Evolutionary conservation across 2,329 filamentous ascomycete genomes (phyloP).

Genomic region (Colletotrichum graminicola): DNA sequence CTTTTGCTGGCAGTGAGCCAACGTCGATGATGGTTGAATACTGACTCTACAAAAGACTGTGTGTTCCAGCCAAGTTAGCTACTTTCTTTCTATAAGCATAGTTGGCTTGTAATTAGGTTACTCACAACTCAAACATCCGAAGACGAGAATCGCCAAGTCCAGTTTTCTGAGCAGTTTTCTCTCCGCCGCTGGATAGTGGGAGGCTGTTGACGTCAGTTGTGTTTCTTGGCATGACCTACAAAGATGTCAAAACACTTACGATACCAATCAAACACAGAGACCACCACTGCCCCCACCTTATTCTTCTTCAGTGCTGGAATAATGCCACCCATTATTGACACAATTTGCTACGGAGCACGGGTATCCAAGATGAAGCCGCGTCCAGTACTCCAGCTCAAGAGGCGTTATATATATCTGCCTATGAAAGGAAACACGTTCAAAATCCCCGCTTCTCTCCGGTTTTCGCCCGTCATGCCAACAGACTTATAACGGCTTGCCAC

Average conservation of each 20-base stretch:
- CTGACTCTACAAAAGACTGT: constrained; percentile 39
- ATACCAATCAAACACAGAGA: constrained; percentile 49
- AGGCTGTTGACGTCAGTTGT: constrained; percentile 38
- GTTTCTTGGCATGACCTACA: not conserved
- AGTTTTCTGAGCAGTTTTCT: constrained; percentile 46
- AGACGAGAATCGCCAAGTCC: constrained; percentile 44
- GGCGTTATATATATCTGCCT: constrained; percentile 28
- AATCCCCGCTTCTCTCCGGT: not conserved
- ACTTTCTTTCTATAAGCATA: not conserved
- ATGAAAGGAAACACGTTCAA: not conserved
- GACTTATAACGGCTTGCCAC: constrained; percentile 9
- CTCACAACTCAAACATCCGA: constrained; percentile 45
- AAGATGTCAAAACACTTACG: constrained; percentile 41
- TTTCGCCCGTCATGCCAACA: not conserved
- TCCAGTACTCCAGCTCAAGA: not conserved
- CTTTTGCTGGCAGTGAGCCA: accelerated
- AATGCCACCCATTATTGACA: constrained; percentile 31
- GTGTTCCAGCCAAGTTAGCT: not conserved
- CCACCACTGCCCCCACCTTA: constrained; percentile 45
- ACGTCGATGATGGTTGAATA: not conserved
- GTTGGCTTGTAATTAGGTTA: not conserved
- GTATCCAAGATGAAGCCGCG: not conserved
- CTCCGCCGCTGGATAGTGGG: constrained; percentile 46
- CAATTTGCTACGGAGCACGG: too few relatives aligned
- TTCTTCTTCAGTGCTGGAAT: constrained; percentile 42